Percentiles rank a stretch among this genome's conserved stretches.
Evolutionary conservation across 495 filamentous ascomycete genomes (phyloP).

Genomic region (Bryoglossum gracile): DNA sequence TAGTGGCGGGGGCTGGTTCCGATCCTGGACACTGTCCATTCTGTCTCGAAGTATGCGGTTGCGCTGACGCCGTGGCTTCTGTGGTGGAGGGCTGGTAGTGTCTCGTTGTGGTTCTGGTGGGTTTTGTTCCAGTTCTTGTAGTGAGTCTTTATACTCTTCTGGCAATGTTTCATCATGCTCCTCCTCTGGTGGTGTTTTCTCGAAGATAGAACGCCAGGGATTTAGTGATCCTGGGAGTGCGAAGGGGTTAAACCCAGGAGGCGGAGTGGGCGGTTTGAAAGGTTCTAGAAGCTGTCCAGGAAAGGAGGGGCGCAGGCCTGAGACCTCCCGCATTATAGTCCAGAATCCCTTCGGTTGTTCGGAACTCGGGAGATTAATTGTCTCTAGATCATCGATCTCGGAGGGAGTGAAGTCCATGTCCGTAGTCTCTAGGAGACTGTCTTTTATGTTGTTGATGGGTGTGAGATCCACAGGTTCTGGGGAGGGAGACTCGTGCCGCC

Average conservation of each 20-base stretch:
- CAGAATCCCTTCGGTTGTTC: conserved; percentile 5
- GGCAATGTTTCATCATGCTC: not conserved
- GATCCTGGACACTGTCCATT: not conserved
- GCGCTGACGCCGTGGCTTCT: not conserved
- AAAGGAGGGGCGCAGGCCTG: not conserved
- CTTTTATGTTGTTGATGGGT: not conserved
- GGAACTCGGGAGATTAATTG: conserved; percentile 10
- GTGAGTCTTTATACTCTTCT: conserved; percentile 4
- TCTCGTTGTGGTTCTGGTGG: conserved; percentile 7
- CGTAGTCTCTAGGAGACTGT: not conserved
- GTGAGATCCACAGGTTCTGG: conserved; percentile 20
- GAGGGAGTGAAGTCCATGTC: conserved; percentile 20
- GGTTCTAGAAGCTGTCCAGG: conserved; percentile 4
- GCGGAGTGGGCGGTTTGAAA: not conserved
- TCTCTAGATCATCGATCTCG: conserved; percentile 21
- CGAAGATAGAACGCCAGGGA: conserved; percentile 2
- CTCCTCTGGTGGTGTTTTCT: conserved; percentile 1
- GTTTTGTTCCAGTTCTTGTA: conserved; percentile 8
- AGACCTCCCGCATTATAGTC: conserved; percentile 2
- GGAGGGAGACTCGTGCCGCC: conserved; percentile 18
- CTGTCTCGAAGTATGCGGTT: conserved; percentile 1
- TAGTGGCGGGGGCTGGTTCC: conserved; percentile 4
- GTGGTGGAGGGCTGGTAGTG: conserved; percentile 2
- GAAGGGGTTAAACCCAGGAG: not conserved
- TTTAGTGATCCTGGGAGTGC: not conserved